Evolutionary conservation across 345 rosid species (phyloP).

Genomic region (Salix exigua): DNA sequence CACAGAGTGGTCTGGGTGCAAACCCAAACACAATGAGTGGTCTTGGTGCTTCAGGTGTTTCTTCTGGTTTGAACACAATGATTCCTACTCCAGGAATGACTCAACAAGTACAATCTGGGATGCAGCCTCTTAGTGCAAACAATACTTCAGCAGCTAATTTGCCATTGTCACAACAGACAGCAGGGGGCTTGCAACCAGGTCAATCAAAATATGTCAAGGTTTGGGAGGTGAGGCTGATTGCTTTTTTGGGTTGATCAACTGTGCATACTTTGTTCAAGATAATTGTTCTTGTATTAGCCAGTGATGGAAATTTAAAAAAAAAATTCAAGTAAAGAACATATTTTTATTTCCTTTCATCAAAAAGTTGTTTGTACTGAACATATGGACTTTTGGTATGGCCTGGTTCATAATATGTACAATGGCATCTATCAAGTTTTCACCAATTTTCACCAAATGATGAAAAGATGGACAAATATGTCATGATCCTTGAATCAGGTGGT

Average conservation of each 20-base stretch:
- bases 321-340: not conserved
- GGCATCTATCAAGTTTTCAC: not conserved
- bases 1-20: constrained; percentile 71
- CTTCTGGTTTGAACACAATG: constrained; percentile 75
- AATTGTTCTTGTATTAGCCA: constrained; percentile 1
- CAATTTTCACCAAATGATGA: not conserved
- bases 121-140: constrained; percentile 60
- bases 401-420: not conserved
- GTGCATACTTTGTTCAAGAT: not conserved
- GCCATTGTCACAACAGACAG: constrained; percentile 66
- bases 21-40: constrained; percentile 73
- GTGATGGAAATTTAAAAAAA: not conserved
- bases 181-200: constrained; percentile 61
- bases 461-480: not conserved
- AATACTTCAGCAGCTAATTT: constrained; percentile 61
- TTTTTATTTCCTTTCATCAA: not conserved
- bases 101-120: constrained; percentile 64
- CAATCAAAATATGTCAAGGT: constrained; percentile 87
- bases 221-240: constrained; percentile 78
- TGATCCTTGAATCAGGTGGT: not conserved
- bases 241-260: too few relatives aligned
- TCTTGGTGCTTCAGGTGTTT: constrained; percentile 58
- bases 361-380: not conserved
- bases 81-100: constrained; percentile 89
- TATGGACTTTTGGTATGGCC: not conserved